phyloP scores from a whole-genome alignment of 345 rosid species.

The Pistacia atlantica region DNA sequence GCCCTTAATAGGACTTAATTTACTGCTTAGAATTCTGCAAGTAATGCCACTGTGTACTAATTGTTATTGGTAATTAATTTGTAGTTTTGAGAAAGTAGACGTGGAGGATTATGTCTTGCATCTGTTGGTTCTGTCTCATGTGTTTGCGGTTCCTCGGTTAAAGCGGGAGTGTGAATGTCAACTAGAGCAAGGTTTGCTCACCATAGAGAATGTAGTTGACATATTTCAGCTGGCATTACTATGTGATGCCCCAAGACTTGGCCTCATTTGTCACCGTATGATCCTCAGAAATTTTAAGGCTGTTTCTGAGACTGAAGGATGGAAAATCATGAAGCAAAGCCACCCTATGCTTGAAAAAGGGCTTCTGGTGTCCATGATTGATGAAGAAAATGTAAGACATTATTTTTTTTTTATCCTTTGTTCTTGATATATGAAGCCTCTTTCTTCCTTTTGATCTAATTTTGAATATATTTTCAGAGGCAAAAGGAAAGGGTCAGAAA shows the following conservation, averaged over 20 bases:
- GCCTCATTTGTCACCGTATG: conserved; percentile 68
- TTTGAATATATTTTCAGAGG: conserved; percentile 34
- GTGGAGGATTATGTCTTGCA: conserved; percentile 62
- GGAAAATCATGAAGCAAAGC: conserved; percentile 81
- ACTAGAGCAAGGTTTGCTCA: conserved; percentile 68
- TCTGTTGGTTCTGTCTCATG: conserved; percentile 79
- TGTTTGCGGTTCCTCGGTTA: conserved; percentile 62
- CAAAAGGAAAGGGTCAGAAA: conserved; percentile 55
- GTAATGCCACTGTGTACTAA: conserved; percentile 16
- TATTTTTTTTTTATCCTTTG: background rate
- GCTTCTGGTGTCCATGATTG: conserved; percentile 51
- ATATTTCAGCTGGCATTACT: conserved; percentile 81
- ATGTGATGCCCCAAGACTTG: conserved; percentile 78
- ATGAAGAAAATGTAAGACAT: conserved; percentile 55
- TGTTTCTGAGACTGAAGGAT: conserved; percentile 61
- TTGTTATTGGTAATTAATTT: conserved; percentile 13
- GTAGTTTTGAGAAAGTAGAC: conserved; percentile 73
- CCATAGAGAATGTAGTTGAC: conserved; percentile 69
- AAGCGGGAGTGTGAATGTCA: conserved; percentile 64
- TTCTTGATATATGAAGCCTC: background rate
- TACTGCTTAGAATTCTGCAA: background rate
- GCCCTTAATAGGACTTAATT: background rate
- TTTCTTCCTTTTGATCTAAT: conserved; percentile 4
- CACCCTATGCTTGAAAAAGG: conserved; percentile 81
- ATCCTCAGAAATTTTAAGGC: conserved; percentile 54